These are phyloP conservation scores for Scheffersomyces amazonensis DNA, from an alignment of 805 yeast genomes.

Conservation along the genomic window DNA sequence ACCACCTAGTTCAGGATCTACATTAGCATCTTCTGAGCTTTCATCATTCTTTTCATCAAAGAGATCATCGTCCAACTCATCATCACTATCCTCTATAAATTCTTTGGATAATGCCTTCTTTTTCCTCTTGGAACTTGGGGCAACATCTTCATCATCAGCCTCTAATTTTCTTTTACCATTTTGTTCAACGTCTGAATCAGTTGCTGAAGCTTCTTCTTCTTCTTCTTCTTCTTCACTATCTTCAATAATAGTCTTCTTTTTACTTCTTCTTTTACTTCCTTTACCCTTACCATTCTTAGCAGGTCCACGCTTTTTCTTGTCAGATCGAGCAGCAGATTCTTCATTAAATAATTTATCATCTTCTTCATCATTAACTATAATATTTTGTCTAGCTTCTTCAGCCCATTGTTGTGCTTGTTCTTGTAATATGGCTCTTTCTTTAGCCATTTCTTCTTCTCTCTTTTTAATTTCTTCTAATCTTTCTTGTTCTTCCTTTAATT, in stretches of 20 bases:
- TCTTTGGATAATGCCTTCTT: constrained; percentile 27
- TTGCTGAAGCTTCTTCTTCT: constrained; percentile 25
- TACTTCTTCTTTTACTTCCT: constrained; percentile 19
- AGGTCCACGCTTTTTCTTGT: constrained; percentile 21
- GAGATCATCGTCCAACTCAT: constrained; percentile 28
- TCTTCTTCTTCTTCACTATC: constrained; percentile 31
- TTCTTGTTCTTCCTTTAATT: constrained; percentile 36
- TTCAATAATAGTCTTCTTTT: constrained; percentile 32
- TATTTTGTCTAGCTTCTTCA: constrained; percentile 36
- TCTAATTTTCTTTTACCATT: constrained; percentile 7
- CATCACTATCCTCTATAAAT: constrained; percentile 47
- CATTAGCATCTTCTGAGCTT: not conserved
- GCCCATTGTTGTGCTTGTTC: constrained; percentile 54
- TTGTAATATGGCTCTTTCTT: constrained; percentile 45
- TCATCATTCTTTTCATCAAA: constrained; percentile 19
- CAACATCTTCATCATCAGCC: constrained; percentile 7
- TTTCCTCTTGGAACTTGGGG: constrained; percentile 13
- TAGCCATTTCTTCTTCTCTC: constrained; percentile 42
- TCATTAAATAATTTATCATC: constrained; percentile 29
- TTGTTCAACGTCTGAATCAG: constrained; percentile 15
- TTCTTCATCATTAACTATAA: constrained; percentile 37
- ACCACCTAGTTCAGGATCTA: constrained; percentile 17
- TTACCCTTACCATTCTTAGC: constrained; percentile 25
- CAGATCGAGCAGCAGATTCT: constrained; percentile 47
- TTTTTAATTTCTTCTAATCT: constrained; percentile 42